phyloP scores from a whole-genome alignment of 2,329 filamentous ascomycete species.

The Thielaviopsis euricoi region DNA sequence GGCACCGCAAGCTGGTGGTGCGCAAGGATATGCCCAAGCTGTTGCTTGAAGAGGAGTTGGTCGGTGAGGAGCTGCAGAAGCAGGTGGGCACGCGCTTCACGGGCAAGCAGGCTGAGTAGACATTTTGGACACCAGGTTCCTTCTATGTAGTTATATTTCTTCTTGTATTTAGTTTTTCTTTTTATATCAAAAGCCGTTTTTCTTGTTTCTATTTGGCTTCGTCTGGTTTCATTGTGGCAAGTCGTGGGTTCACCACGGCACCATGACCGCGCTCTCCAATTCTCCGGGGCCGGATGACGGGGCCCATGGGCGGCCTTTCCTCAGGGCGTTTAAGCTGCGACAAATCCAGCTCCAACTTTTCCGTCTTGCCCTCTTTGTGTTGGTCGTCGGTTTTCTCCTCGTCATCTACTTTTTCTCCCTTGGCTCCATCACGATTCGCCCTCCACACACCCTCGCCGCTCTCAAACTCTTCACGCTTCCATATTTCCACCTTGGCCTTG shows the following conservation, averaged over 20 bases:
- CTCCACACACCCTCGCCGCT: constrained; percentile 69
- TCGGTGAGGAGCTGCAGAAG: constrained; percentile 4
- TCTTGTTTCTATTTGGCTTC: not conserved
- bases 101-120: constrained; percentile 6
- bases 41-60: constrained; percentile 15
- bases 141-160: not conserved
- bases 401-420: constrained; percentile 30
- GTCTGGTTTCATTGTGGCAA: not conserved
- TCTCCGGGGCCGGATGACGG: constrained; percentile 1
- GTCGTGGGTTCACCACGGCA: not conserved
- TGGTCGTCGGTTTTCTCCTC: not conserved
- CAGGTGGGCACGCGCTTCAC: constrained; percentile 2
- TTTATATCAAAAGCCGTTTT: not conserved
- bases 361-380: not conserved
- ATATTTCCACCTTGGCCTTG: constrained; percentile 81
- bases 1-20: constrained; percentile 60
- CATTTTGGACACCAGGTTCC: not conserved
- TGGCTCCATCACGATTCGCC: constrained; percentile 62
- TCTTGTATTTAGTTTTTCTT: no score
- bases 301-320: not conserved
- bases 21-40: constrained; percentile 20
- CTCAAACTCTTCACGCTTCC: constrained; percentile 83
- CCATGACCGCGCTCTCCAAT: constrained; percentile 4
- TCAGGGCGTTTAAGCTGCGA: not conserved
- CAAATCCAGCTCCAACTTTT: constrained; percentile 1